These are phyloP conservation scores for Nemania bipapillata DNA, from an alignment of 2,329 filamentous ascomycete genomes.

Conservation along the genomic window DNA sequence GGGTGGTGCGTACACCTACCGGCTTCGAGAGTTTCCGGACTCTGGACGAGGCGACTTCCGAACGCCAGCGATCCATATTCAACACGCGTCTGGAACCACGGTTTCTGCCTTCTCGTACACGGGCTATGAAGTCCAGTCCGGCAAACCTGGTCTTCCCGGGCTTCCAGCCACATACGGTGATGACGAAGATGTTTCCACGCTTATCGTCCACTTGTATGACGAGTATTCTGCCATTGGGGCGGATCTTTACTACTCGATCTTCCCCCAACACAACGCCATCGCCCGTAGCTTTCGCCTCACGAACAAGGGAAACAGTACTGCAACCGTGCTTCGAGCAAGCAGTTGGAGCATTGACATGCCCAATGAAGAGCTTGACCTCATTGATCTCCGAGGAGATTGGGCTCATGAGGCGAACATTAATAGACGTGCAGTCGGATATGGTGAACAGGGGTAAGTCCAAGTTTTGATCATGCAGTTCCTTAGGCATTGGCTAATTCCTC, in stretches of 20 bases:
- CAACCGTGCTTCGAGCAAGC: conserved; percentile 66
- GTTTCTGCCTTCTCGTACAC: conserved; percentile 68
- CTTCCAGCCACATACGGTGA: conserved; percentile 69
- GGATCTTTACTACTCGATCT: conserved; percentile 71
- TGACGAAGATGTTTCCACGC: conserved; percentile 66
- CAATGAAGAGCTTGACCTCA: conserved; percentile 69
- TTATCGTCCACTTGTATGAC: conserved; percentile 68
- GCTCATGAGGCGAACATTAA: conserved; percentile 66
- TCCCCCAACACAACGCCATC: conserved; percentile 69
- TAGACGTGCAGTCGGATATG: conserved; percentile 66
- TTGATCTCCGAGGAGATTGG: conserved; percentile 73
- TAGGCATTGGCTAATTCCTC: conserved; percentile 19
- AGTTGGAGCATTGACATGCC: conserved; percentile 72
- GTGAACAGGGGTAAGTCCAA: conserved; percentile 61
- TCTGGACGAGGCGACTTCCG: conserved; percentile 72
- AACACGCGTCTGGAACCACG: conserved; percentile 67
- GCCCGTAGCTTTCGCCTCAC: conserved; percentile 70
- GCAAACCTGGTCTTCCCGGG: conserved; percentile 67
- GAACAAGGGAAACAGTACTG: conserved; percentile 65
- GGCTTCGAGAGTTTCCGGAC: conserved; percentile 72
- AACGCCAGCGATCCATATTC: conserved; percentile 69
- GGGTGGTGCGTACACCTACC: conserved; percentile 61
- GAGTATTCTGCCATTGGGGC: conserved; percentile 67
- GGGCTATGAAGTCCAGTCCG: conserved; percentile 64
- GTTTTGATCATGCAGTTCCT: too few relatives aligned